phyloP scores from a whole-genome alignment of 805 yeast genomes.

The Candida maesae region DNA sequence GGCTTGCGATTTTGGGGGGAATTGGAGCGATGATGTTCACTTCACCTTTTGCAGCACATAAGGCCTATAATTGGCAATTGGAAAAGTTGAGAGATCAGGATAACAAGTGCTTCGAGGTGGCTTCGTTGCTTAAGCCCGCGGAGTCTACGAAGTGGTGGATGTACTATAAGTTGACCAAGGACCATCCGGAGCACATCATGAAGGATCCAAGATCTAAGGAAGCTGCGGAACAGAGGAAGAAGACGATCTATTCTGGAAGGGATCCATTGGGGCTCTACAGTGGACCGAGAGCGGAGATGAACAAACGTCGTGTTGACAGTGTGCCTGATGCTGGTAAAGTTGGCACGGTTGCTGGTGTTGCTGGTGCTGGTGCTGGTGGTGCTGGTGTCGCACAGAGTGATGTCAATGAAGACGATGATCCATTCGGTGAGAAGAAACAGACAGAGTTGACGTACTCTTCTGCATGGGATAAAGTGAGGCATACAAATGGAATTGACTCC shows the following conservation, averaged over 20 bases:
- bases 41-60: slow-evolving; percentile 30
- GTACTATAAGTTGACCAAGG: slow-evolving; percentile 49
- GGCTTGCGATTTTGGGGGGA: slow-evolving; percentile 40
- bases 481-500: slow-evolving; percentile 21
- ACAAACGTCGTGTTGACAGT: slow-evolving; percentile 7
- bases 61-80: slow-evolving; percentile 32
- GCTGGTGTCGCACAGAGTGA: not conserved
- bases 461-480: slow-evolving; percentile 37
- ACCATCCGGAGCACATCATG: slow-evolving; percentile 47
- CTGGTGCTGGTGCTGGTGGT: not conserved
- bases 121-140: slow-evolving; percentile 29
- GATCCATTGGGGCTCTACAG: slow-evolving; percentile 37
- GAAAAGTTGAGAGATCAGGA: slow-evolving; percentile 29
- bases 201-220: slow-evolving; percentile 50
- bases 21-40: slow-evolving; percentile 35
- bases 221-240: slow-evolving; percentile 25
- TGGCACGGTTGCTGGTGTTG: not conserved
- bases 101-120: slow-evolving; percentile 30
- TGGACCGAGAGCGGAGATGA: slow-evolving; percentile 29
- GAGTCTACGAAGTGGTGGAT: slow-evolving; percentile 42
- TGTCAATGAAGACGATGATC: slow-evolving; percentile 20
- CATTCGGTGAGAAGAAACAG: slow-evolving; percentile 17
- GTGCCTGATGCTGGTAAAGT: slow-evolving; percentile 10
- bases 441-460: slow-evolving; percentile 19
- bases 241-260: slow-evolving; percentile 32